Conservation (phyloP, 176 grass and related monocot genomes). For the Tuctoria greenei region DNA sequence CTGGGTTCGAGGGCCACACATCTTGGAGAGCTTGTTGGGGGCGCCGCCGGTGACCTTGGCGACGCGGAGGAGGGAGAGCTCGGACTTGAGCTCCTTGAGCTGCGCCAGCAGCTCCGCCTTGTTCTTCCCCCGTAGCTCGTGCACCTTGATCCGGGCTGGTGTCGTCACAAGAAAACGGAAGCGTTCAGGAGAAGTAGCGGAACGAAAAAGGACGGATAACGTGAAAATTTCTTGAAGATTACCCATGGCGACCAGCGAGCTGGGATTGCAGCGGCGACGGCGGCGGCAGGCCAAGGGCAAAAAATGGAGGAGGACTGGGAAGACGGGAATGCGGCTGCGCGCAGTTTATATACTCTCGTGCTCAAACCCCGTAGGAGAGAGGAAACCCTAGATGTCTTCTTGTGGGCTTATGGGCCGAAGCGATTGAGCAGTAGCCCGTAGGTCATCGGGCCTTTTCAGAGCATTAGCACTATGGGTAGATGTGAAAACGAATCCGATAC, state of each 20-base stretch:
- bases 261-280: constrained; percentile 34
- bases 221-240: not conserved
- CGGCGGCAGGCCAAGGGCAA: not conserved
- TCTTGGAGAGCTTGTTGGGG: constrained; percentile 92
- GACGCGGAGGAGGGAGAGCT: constrained; percentile 82
- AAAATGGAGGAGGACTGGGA: constrained; percentile 31
- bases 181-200: not conserved
- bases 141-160: constrained; percentile 76
- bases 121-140: constrained; percentile 71
- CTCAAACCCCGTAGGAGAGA: not conserved
- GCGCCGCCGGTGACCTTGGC: constrained; percentile 90
- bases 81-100: constrained; percentile 78
- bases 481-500: too few species aligned
- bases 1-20: not conserved
- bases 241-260: constrained; percentile 45
- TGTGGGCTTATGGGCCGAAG: not conserved
- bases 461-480: too few species aligned
- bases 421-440: not conserved
- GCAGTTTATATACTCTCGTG: constrained; percentile 24
- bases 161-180: not conserved
- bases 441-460: too few species aligned
- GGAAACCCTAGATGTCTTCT: constrained; percentile 29
- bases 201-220: too few species aligned
- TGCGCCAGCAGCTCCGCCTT: constrained; percentile 64
- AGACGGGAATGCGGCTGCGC: not conserved